Evolutionary conservation across 257 asterid species (phyloP), one percentile per base, ranked within the genome.

Genomic region (Fraxinus americana): DNA sequence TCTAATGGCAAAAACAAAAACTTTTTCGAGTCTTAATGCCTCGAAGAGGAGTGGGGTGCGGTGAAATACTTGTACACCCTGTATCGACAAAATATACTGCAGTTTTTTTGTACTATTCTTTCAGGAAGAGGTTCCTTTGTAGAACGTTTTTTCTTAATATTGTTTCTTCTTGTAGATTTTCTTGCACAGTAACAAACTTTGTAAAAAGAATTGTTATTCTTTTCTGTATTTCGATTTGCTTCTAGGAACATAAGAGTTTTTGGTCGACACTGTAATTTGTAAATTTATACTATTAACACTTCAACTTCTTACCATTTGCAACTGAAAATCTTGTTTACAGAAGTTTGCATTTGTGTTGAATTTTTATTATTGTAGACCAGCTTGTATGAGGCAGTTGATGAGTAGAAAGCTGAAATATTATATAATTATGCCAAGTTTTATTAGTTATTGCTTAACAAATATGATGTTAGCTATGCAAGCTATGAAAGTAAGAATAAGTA

Each of bases 31-130:
- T 38, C 43, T 38, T 10, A 54, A 43, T 79, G 70, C 83, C 87
- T 82, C 84, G 9, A 76, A 80, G 83, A 80, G 83, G 79, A 70
- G 87, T 80, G 81, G 83, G 74, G 52, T 38, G 79, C 35, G 67
- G 30, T n/a, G 84, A 78, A 83, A 79, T 75, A 75, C 86, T 84
- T 80, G 85, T 77, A 78, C 83, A 77, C 81, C 79, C 66, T 78
- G 71, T 23, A 76, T 86, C 74, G 83, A 75, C 61, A 73, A 74
- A 79, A 70, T 76, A 75, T 80, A 76, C 82, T 83, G 80, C 75
- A 80, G 75, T 39, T 57, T 85, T 41, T 80, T 81, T 83, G 87
- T 85, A 77, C 75, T 85, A 78, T 85, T 88, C 84, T 87, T 86
- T 85, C 78, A 79, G 77, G 79, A 73, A 74, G 78, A 43, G 66